phyloP scores from a whole-genome alignment of 1,139 yeast genomes.

The Protomyces arabidopsidicola region DNA sequence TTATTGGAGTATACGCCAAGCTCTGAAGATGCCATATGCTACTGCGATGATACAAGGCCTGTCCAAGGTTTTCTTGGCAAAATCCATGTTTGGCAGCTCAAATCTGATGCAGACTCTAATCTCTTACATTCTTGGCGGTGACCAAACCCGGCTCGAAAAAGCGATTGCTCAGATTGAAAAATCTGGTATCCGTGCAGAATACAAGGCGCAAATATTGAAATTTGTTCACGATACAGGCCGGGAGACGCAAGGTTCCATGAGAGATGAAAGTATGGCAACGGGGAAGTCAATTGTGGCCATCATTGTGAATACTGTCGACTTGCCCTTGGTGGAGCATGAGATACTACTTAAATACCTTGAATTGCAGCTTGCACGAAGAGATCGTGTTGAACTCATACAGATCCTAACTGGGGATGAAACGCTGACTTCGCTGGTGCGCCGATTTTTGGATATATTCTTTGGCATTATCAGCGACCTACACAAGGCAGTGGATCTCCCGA shows the following conservation, averaged over 20 bases:
- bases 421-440: conserved; percentile 21
- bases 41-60: conserved; percentile 26
- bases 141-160: conserved; percentile 22
- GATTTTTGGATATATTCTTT: conserved; percentile 21
- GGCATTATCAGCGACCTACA: conserved; percentile 27
- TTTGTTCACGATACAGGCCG: conserved; percentile 23
- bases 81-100: conserved; percentile 22
- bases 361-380: conserved; percentile 18
- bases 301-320: conserved; percentile 1
- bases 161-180: conserved; percentile 6
- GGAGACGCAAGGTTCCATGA: conserved; percentile 4
- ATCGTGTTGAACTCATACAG: conserved; percentile 26
- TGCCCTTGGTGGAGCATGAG: not conserved
- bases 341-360: conserved; percentile 17
- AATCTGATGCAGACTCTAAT: conserved; percentile 25
- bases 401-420: conserved; percentile 26
- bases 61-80: conserved; percentile 25
- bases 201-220: not conserved
- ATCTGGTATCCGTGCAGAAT: not conserved
- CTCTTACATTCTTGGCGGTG: conserved; percentile 21
- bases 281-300: conserved; percentile 21
- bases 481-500: conserved; percentile 26
- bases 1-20: conserved; percentile 27
- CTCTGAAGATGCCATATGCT: conserved; percentile 27
- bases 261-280: conserved; percentile 7